These are phyloP conservation scores for Calonectria naviculata DNA, from an alignment of 2,329 filamentous ascomycete species.

Conservation along the genomic window DNA sequence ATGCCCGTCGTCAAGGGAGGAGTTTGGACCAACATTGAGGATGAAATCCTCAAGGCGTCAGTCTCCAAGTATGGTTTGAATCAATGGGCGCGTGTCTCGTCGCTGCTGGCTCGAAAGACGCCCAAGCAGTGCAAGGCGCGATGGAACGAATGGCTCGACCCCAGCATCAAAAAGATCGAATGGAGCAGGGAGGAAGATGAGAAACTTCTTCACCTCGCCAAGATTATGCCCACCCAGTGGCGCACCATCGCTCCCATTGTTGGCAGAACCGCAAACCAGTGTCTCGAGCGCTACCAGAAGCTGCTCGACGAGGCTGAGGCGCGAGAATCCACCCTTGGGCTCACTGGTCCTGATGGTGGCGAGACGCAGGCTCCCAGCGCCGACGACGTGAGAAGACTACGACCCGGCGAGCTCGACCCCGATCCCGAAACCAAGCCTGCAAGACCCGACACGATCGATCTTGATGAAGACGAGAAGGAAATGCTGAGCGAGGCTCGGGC, in stretches of 20 bases:
- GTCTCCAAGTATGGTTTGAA: constrained; percentile 96
- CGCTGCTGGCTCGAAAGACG: constrained; percentile 95
- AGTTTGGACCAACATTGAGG: constrained; percentile 83
- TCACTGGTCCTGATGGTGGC: constrained; percentile 87
- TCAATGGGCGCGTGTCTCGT: constrained; percentile 98
- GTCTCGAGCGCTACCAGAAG: constrained; percentile 96
- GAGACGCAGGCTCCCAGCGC: constrained; percentile 90
- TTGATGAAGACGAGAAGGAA: constrained; percentile 99
- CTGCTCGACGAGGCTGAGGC: constrained; percentile 96
- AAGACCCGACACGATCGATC: constrained; percentile 94
- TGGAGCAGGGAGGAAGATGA: constrained; percentile 99
- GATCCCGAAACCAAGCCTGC: constrained; percentile 97
- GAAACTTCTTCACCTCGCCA: constrained; percentile 94
- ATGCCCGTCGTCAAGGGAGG: constrained; percentile 82
- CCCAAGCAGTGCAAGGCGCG: constrained; percentile 99
- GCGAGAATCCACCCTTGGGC: constrained; percentile 83
- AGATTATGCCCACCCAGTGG: constrained; percentile 99
- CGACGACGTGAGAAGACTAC: constrained; percentile 88
- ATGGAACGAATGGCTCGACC: constrained; percentile 99
- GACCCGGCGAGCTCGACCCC: constrained; percentile 95
- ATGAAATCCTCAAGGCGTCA: constrained; percentile 97
- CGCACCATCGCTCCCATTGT: constrained; percentile 97
- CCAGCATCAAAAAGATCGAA: constrained; percentile 97
- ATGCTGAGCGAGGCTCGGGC: constrained; percentile 98
- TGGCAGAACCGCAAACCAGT: constrained; percentile 95